Base-by-base conservation (phyloP, 1,139 yeast species). In the Lodderomyces metapsilosis region DNA sequence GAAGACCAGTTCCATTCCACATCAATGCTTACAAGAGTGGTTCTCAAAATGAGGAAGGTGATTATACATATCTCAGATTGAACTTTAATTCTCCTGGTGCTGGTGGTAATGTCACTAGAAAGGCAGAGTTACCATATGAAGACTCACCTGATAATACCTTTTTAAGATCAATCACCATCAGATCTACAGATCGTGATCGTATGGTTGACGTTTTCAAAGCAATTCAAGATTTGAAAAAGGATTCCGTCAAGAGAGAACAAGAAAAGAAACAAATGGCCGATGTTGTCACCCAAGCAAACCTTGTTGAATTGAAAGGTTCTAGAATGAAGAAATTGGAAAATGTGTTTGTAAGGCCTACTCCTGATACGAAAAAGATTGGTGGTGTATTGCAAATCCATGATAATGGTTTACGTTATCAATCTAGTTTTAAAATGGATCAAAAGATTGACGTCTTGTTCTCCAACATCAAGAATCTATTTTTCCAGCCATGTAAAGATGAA, bases 1-100 rank as follows among this genome's bases (percentile, higher is more conserved):
- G 98, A 47, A 79, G 98, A 57, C 97, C 98, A 2, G 98, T 94
- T 38, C 98, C 98, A 22, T 91, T 92, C 74, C 98, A 92, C 61
- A 89, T 92, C 55, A 88, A 89, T 58, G 74, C 97, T 7, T 91
- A 88, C 66, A 92, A 91, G 60, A 91, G 88, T 61, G 98, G 97
- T 38, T 86, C 95, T 18, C 92, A 89, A 58, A 88, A 85, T 52
- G 98, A 92, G 57, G 98, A 94, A 68, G 98, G 98, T 36, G 98
- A 91, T 52, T 89, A 78, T 61, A 91, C 96, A 1, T 91, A 88
- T 57, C 65, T 92, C 55, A 80, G 98, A 63, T 75, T 92, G 56
- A 92, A 92, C 62, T 89, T 92, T 71, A 84, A 91, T 61, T 84
- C 96, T 1, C 98, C 98, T 0, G 97, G 97, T 52, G 82, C 82